These are phyloP conservation scores for Bondarzewia mesenterica DNA, from an alignment of 1,284 basidiomycete species.

Conservation along the genomic window DNA sequence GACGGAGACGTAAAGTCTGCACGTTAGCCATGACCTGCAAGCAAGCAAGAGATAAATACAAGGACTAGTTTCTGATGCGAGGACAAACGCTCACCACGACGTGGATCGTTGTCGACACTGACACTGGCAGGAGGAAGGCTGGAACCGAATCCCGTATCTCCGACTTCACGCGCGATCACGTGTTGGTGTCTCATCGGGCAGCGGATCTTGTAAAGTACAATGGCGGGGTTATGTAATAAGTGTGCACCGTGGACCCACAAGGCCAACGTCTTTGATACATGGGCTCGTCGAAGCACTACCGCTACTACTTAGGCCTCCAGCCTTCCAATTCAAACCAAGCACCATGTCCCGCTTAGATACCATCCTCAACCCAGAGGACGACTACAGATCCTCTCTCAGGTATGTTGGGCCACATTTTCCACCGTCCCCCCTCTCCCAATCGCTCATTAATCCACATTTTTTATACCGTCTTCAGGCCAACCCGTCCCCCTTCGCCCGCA, in stretches of 20 bases:
- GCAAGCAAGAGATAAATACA: no score
- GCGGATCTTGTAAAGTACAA: constrained; percentile 17
- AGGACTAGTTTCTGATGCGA: no score
- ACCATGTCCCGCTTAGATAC: constrained; percentile 25
- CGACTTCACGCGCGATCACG: background rate
- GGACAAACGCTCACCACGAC: background rate
- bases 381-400: constrained; percentile 19
- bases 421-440: background rate
- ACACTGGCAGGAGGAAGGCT: no score
- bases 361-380: constrained; percentile 27
- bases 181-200: constrained; percentile 4
- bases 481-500: constrained; percentile 1
- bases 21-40: background rate
- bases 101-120: background rate
- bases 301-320: constrained; percentile 7
- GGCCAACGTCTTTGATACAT: constrained; percentile 17
- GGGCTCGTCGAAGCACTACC: background rate
- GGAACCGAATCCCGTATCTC: background rate
- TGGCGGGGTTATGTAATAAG: constrained; percentile 16
- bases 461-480: background rate
- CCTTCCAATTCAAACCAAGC: constrained; percentile 2
- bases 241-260: constrained; percentile 25
- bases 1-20: constrained; percentile 11
- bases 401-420: constrained; percentile 8
- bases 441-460: background rate